Evolutionary conservation across 2,329 filamentous ascomycete species (phyloP).

Genomic region (Fusarium euwallaceae): DNA sequence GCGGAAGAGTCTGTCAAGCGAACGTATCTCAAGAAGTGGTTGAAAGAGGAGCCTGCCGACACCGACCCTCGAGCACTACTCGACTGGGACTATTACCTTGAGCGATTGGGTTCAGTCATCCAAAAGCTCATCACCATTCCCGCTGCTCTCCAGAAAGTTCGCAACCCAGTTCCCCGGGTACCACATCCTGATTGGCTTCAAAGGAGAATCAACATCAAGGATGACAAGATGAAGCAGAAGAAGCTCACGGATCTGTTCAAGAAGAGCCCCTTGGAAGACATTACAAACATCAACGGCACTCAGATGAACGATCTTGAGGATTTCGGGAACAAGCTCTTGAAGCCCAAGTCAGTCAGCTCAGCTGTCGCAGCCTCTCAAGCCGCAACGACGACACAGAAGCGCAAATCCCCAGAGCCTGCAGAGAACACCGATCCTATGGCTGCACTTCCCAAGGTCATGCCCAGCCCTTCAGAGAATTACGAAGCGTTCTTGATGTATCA

Average conservation of each 20-base stretch:
- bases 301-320: slow-evolving; percentile 82
- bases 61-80: slow-evolving; percentile 91
- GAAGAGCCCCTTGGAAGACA: slow-evolving; percentile 78
- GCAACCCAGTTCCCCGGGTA: slow-evolving; percentile 94
- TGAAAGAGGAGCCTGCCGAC: slow-evolving; percentile 91
- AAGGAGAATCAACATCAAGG: slow-evolving; percentile 91
- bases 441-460: slow-evolving; percentile 85
- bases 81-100: slow-evolving; percentile 97
- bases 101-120: slow-evolving; percentile 95
- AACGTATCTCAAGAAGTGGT: slow-evolving; percentile 92
- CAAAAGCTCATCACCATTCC: slow-evolving; percentile 99
- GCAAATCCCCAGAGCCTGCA: slow-evolving; percentile 78
- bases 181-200: slow-evolving; percentile 97
- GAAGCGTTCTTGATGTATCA: slow-evolving; percentile 90
- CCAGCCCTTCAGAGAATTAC: slow-evolving; percentile 88
- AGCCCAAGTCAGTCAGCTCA: slow-evolving; percentile 70
- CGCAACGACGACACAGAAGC: slow-evolving; percentile 68
- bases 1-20: slow-evolving; percentile 90
- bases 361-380: slow-evolving; percentile 69
- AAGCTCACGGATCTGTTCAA: slow-evolving; percentile 91
- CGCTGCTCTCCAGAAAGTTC: slow-evolving; percentile 92
- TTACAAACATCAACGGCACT: slow-evolving; percentile 72
- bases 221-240: slow-evolving; percentile 98
- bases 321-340: slow-evolving; percentile 77
- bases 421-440: slow-evolving; percentile 83